Conservation (phyloP, 2,329 filamentous ascomycete genomes). For the Fusarium dimerum region DNA sequence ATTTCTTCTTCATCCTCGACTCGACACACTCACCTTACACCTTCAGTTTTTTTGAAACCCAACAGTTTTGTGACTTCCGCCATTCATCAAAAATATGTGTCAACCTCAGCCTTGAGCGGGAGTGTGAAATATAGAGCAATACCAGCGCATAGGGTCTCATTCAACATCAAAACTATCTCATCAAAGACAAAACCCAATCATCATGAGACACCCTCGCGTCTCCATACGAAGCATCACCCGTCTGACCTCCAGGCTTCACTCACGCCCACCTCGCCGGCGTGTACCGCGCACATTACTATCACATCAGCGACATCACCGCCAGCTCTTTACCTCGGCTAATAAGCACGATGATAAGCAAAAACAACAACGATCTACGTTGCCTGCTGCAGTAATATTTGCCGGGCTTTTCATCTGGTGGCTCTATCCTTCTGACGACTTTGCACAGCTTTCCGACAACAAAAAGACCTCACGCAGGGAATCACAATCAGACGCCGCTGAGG, state of each 20-base stretch:
- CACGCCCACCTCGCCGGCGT: slow-evolving; percentile 16
- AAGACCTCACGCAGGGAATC: slow-evolving; percentile 4
- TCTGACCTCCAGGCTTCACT: slow-evolving; percentile 16
- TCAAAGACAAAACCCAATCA: not conserved
- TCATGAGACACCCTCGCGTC: slow-evolving; percentile 25
- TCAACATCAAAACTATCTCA: not conserved
- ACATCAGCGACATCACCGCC: slow-evolving; percentile 17
- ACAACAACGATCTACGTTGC: slow-evolving; percentile 28
- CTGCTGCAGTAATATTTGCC: slow-evolving; percentile 36
- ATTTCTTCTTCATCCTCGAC: not conserved
- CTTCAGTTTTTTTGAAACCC: slow-evolving; percentile 17
- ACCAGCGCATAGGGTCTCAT: not conserved
- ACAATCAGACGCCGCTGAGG: slow-evolving; percentile 17
- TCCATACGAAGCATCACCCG: slow-evolving; percentile 24
- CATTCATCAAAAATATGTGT: slow-evolving; percentile 17
- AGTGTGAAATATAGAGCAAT: not conserved
- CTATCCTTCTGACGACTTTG: slow-evolving; percentile 46
- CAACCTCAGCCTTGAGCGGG: not conserved
- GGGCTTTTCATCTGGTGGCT: slow-evolving; percentile 45
- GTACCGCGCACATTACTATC: slow-evolving; percentile 11
- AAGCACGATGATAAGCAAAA: slow-evolving; percentile 19
- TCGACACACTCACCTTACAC: too few species aligned
- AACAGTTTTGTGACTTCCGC: slow-evolving; percentile 1
- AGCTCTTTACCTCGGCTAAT: slow-evolving; percentile 18
- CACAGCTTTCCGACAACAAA: slow-evolving; percentile 32